Evolutionary conservation across 2,329 filamentous ascomycete genomes (phyloP), one percentile per base, ranked within the genome.

Genomic region (Alternaria longipes): DNA sequence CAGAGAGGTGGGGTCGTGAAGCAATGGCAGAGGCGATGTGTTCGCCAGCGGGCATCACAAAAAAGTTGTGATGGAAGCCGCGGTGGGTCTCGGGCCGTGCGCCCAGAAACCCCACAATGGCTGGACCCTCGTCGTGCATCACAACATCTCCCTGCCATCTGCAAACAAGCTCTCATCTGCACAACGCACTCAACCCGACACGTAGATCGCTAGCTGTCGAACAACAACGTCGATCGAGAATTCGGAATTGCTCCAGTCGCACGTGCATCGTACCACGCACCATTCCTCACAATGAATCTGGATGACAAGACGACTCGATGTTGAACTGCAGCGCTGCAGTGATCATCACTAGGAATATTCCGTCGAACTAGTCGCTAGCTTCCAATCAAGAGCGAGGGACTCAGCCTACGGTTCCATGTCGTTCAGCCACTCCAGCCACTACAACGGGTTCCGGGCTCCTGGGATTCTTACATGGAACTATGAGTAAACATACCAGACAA

Each of bases 51-150:
- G 44, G 16, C 54, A 59, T 50, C 20, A 40, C 46, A 63, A 52
- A 60, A 65, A 70, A 67, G 63, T 65, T 68, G 63, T 41, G 42
- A 65, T 51, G 56, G 52, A 47, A 56, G 32, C 51, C 47, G 54
- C 50, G 45, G 50, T 55, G 44, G 58, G 60, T 47, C 41, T 60
- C 54, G 59, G 62, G 56, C 62, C 56, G 64, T 50, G 51, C 56
- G 14, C 34, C 9, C 20, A 22, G 40, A 18, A 12, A 32, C 40
- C 54, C 41, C 41, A 28, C 54, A 52, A 49, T 46, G 44, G 38
- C 52, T 40, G 40, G 20, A 20, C 49, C 30, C 42, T 49, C 44
- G 34, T 52, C 50, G 8, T 38, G 12, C 50, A 28, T 22, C 22
- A 38, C 24, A 36, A 22, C 34, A 26, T 16, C 24, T n/a, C 20